These are phyloP conservation scores for Paxillus ammoniavirescens DNA, from an alignment of 768 basidiomycete species.

Conservation along the genomic window DNA sequence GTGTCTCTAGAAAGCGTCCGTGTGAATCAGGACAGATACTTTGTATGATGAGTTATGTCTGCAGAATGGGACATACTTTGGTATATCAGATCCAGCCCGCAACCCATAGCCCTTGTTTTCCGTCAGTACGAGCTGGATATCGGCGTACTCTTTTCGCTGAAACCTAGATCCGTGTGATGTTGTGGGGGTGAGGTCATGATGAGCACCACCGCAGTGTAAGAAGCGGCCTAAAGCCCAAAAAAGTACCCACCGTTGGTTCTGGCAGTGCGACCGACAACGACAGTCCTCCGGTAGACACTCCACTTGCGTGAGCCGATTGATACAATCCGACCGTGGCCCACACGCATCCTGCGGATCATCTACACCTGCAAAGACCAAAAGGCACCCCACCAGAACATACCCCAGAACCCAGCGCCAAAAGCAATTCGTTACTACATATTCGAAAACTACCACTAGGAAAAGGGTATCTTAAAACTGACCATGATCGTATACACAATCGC, in stretches of 20 bases:
- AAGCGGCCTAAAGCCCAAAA: background rate
- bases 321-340: constrained; percentile 88
- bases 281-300: constrained; percentile 94
- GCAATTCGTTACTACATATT: constrained; percentile 30
- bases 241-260: constrained; percentile 80
- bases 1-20: constrained; percentile 56
- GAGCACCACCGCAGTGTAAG: background rate
- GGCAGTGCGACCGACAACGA: constrained; percentile 75
- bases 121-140: constrained; percentile 87
- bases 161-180: constrained; percentile 53
- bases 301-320: constrained; percentile 95
- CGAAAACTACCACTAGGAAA: constrained; percentile 21
- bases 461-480: constrained; percentile 53
- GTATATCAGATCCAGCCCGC: constrained; percentile 66
- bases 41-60: background rate
- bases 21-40: constrained; percentile 1
- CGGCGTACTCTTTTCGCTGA: constrained; percentile 79
- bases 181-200: constrained; percentile 1
- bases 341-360: constrained; percentile 71
- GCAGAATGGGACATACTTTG: constrained; percentile 48
- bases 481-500: constrained; percentile 85
- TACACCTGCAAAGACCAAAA: constrained; percentile 42
- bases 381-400: constrained; percentile 18
- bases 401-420: constrained; percentile 7
- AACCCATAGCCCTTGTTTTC: constrained; percentile 96